These are phyloP conservation scores for Thalassiosira mediterranea DNA, from an alignment of 352 stramenopile species.

Conservation along the genomic window DNA sequence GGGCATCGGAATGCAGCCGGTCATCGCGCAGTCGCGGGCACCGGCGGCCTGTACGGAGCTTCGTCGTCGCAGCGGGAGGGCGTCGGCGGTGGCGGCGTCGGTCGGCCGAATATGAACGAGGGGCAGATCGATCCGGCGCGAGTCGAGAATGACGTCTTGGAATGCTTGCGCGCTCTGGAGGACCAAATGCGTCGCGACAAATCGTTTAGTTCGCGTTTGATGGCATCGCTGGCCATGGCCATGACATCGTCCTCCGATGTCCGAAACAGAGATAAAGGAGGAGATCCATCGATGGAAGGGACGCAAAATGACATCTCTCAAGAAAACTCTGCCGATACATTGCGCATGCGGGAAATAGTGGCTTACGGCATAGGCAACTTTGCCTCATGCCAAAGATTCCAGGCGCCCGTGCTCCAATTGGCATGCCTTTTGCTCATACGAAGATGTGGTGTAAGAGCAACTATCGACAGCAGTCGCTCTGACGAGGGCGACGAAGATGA, in stretches of 20 bases:
- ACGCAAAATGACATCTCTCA: background rate
- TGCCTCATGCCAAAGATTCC: slow-evolving; percentile 36
- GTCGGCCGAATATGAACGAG: background rate
- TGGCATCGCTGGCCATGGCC: slow-evolving; percentile 11
- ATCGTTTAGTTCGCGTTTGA: slow-evolving; percentile 38
- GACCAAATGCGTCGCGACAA: slow-evolving; percentile 7
- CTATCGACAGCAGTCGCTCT: background rate
- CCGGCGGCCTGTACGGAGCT: too few relatives aligned
- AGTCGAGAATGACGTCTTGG: slow-evolving; percentile 27
- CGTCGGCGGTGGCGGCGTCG: background rate
- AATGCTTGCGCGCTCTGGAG: slow-evolving; percentile 33
- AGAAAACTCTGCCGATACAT: background rate
- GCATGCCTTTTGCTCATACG: slow-evolving; percentile 57
- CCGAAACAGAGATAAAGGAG: background rate
- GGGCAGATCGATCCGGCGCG: slow-evolving; percentile 5
- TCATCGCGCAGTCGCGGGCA: too few relatives aligned
- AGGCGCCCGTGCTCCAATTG: slow-evolving; percentile 69
- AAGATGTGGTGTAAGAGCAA: slow-evolving; percentile 16
- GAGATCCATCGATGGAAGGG: background rate
- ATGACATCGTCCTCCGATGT: slow-evolving; percentile 1
- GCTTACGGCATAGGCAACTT: slow-evolving; percentile 83
- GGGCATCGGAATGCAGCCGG: too few relatives aligned
- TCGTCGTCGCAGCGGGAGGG: background rate
- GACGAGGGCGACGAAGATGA: slow-evolving; percentile 39
- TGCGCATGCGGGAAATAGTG: slow-evolving; percentile 61